Evolutionary conservation across 2,329 filamentous ascomycete genomes (phyloP), one percentile per base, ranked within the genome.

Genomic region (Botrytis galanthina): DNA sequence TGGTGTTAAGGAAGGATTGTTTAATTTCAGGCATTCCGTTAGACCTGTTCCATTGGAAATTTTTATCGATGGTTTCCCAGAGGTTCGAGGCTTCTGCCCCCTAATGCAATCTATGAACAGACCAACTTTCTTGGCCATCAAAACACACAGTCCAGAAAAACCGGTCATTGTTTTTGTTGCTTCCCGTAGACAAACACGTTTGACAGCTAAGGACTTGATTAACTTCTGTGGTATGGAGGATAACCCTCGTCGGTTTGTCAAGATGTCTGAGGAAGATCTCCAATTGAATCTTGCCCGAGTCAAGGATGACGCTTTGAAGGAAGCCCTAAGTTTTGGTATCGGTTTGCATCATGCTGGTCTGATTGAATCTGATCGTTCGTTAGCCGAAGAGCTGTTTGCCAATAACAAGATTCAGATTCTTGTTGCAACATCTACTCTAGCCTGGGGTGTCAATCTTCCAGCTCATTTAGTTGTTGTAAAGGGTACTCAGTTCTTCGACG

Each of bases 21-120:
- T 97, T 88, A 99, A 99, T 83, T 99, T 99, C 83, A 89, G 94
- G 42, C 96, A 99, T 81, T 98, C 95, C 0, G 97, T 99, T 51
- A 93, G 96, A 37, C 96, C 97, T 3, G 97, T 99, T 16, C 96
- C 97, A 0, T 83, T 99, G 57, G 95, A 99, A 81, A 93, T 98
- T 61, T 99, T 93, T 82, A 99, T 99, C 77, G 96, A 99, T 81
- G 97, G 96, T 0, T 99, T 99, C 81, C 95, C 96, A 0, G 94
- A 98, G 80, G 92, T 96, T 77, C 89, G 95, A 74, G 96, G 96
- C 0, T 99, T 99, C 84, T 98, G 95, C 79, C 94, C 96, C 0
- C 84, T 99, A 77, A 99, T 99, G 96, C 95, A 98, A 83, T 97
- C 94, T 0, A 99, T 99, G 96, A 99, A 99, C 80, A 89, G 96